Conservation (phyloP, 352 stramenopile species). For the Halophytophthora polymorphica region DNA sequence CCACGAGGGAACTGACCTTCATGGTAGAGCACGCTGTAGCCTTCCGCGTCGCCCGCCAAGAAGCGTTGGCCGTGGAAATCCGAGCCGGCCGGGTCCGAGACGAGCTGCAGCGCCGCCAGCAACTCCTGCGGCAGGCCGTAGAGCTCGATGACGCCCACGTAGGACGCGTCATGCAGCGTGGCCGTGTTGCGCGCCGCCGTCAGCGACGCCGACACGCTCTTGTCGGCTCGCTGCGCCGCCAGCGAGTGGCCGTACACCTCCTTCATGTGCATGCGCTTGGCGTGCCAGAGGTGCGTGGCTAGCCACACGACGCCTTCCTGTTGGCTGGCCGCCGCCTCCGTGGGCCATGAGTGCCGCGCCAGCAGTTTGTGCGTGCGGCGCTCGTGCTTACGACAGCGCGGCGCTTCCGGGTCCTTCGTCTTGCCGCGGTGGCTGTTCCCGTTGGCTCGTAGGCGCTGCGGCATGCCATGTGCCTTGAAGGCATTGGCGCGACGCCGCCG, state of each 20-base stretch:
- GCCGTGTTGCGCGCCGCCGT: constrained; percentile 46
- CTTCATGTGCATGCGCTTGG: constrained; percentile 73
- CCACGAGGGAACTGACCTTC: constrained; percentile 48
- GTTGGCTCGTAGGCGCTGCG: constrained; percentile 43
- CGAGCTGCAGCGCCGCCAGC: constrained; percentile 53
- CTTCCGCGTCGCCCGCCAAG: constrained; percentile 51
- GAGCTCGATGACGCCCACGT: constrained; percentile 68
- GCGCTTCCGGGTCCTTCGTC: not conserved
- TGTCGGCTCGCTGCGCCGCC: constrained; percentile 45
- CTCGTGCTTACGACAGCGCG: constrained; percentile 58
- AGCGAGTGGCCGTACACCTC: constrained; percentile 48
- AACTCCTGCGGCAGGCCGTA: constrained; percentile 56
- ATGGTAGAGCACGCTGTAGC: constrained; percentile 51
- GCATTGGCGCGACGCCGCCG: constrained; percentile 71
- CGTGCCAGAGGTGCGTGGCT: constrained; percentile 69
- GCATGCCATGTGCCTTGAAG: constrained; percentile 74
- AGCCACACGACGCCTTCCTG: constrained; percentile 40
- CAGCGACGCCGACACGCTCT: constrained; percentile 65
- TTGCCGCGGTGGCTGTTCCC: constrained; percentile 2
- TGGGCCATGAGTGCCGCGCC: constrained; percentile 28
- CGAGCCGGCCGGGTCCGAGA: constrained; percentile 60
- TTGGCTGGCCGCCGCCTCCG: not conserved
- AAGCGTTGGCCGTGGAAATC: constrained; percentile 60
- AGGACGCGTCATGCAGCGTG: constrained; percentile 59
- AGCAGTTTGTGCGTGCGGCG: constrained; percentile 53